These are phyloP conservation scores for Pythium periplocum DNA, from an alignment of 352 stramenopile species.

Conservation along the genomic window DNA sequence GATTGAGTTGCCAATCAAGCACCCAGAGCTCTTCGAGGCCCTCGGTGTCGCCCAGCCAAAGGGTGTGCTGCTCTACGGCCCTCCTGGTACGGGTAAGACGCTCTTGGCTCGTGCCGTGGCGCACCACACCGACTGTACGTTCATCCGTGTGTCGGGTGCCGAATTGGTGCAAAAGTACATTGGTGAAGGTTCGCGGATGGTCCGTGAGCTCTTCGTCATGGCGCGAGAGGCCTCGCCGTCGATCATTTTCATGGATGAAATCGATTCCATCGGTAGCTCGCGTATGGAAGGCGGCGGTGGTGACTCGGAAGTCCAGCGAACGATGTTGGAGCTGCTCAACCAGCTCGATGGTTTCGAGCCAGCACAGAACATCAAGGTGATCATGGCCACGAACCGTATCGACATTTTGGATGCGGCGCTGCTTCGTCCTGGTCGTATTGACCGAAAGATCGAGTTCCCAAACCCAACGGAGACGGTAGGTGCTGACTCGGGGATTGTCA, in stretches of 20 bases:
- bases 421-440: conserved; percentile 96
- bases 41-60: conserved; percentile 98
- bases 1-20: conserved; percentile 99
- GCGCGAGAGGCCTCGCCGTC: conserved; percentile 94
- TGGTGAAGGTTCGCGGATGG: conserved; percentile 97
- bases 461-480: conserved; percentile 94
- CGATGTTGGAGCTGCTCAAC: conserved; percentile 99
- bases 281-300: conserved; percentile 90
- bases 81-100: conserved; percentile 98
- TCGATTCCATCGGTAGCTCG: conserved; percentile 97
- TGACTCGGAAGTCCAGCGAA: conserved; percentile 99
- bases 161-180: conserved; percentile 99
- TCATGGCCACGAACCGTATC: conserved; percentile 99
- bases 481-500: neutral
- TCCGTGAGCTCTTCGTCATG: conserved; percentile 99
- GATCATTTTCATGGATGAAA: conserved; percentile 99
- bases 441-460: conserved; percentile 99
- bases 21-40: conserved; percentile 99
- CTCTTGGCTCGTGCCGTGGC: conserved; percentile 97
- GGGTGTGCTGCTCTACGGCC: conserved; percentile 93
- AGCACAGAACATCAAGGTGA: conserved; percentile 98
- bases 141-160: conserved; percentile 98
- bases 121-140: conserved; percentile 99
- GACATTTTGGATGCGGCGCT: conserved; percentile 98
- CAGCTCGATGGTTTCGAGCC: conserved; percentile 97